Evolutionary conservation across 2,329 filamentous ascomycete genomes (phyloP).

Genomic region (Botryosphaeria dothidea): DNA sequence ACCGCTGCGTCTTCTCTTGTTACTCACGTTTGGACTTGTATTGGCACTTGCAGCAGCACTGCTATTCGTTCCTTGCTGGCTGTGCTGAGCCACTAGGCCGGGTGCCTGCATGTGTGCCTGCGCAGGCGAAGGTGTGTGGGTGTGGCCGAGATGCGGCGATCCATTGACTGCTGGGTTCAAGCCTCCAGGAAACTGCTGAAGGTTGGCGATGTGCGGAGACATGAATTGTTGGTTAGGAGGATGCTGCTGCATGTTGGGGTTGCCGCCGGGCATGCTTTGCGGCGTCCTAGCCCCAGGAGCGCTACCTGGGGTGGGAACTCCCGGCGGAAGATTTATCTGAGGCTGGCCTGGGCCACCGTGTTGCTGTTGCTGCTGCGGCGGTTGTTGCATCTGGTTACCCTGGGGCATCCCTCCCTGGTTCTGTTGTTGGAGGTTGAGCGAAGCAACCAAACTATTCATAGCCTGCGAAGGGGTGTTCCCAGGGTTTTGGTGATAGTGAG

Average conservation of each 20-base stretch:
- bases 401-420: conserved; percentile 21
- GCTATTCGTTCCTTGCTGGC: conserved; percentile 58
- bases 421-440: conserved; percentile 36
- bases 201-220: conserved; percentile 59
- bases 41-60: conserved; percentile 58
- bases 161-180: conserved; percentile 53
- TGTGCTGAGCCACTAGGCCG: conserved; percentile 58
- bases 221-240: conserved; percentile 49
- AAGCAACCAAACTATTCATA: conserved; percentile 54
- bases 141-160: conserved; percentile 45
- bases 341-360: conserved; percentile 18
- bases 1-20: conserved; percentile 61
- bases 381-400: conserved; percentile 9
- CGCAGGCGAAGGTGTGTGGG: conserved; percentile 49
- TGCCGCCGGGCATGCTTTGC: conserved; percentile 28
- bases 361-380: conserved; percentile 21
- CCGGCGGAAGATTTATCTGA: conserved; percentile 26
- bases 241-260: conserved; percentile 24
- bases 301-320: conserved; percentile 23
- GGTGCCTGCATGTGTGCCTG: conserved; percentile 37
- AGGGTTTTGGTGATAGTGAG: conserved; percentile 55
- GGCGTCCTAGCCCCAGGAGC: conserved; percentile 35
- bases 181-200: conserved; percentile 40
- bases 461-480: conserved; percentile 56
- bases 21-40: conserved; percentile 62